Percentiles rank a stretch among this genome's conserved stretches.
Conservation (phyloP, 805 yeast species). For the Candida rishiriensis region DNA sequence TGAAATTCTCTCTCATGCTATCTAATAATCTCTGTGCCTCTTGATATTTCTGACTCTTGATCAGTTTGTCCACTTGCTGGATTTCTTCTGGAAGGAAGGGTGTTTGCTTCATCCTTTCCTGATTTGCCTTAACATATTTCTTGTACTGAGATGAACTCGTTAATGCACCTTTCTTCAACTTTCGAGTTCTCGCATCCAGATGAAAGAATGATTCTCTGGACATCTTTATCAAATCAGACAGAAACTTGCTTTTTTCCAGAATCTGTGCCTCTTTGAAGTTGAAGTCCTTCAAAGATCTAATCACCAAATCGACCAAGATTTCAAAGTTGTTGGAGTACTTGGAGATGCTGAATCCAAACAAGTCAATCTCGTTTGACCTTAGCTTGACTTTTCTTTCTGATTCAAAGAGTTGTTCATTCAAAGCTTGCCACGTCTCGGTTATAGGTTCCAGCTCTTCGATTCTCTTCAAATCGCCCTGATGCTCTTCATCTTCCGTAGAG, state of each 20-base stretch:
- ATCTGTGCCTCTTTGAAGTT: conserved; percentile 20
- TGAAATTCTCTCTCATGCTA: conserved; percentile 31
- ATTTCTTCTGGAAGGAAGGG: conserved; percentile 13
- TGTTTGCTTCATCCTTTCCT: background rate
- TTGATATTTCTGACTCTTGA: conserved; percentile 22
- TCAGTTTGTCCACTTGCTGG: conserved; percentile 12
- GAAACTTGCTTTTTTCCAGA: conserved; percentile 14
- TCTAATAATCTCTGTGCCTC: conserved; percentile 38
- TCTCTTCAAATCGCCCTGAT: conserved; percentile 21
- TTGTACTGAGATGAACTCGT: conserved; percentile 8
- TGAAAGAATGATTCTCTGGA: conserved; percentile 21
- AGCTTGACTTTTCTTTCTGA: conserved; percentile 15
- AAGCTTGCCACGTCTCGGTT: conserved; percentile 37
- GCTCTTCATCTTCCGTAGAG: conserved; percentile 27
- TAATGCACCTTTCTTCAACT: background rate
- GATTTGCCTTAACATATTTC: conserved; percentile 2
- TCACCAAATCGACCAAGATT: conserved; percentile 17
- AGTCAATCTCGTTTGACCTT: conserved; percentile 14
- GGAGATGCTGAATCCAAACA: conserved; percentile 14
- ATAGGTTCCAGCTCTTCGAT: conserved; percentile 35
- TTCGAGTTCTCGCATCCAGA: conserved; percentile 4
- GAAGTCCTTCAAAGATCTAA: conserved; percentile 12
- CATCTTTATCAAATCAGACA: conserved; percentile 19
- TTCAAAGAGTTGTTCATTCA: conserved; percentile 31
- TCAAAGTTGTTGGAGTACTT: conserved; percentile 23